phyloP scores from a whole-genome alignment of 2,329 filamentous ascomycete species.

The Helotiales sp. region DNA sequence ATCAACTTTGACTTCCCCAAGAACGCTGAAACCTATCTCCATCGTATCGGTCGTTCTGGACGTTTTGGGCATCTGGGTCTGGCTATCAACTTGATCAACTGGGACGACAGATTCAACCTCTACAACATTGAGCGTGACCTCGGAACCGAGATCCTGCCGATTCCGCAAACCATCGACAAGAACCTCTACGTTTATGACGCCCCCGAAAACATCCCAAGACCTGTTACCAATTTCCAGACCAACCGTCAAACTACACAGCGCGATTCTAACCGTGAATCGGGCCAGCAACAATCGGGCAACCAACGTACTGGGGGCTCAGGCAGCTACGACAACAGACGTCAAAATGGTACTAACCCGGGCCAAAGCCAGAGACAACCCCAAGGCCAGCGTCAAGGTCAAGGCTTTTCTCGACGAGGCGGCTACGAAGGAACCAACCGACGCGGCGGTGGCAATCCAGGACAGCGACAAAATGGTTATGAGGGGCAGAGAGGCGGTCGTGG shows the following conservation, averaged over 20 bases:
- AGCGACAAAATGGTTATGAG: constrained; percentile 33
- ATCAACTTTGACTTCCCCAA: constrained; percentile 99
- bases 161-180: constrained; percentile 92
- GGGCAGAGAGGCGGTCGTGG: constrained; percentile 35
- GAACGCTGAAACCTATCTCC: constrained; percentile 97
- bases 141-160: constrained; percentile 96
- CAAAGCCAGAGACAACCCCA: constrained; percentile 31
- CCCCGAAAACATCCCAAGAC: constrained; percentile 90
- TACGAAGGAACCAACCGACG: constrained; percentile 27
- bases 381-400: constrained; percentile 30
- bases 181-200: constrained; percentile 97
- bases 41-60: constrained; percentile 96
- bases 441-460: constrained; percentile 30
- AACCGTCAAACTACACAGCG: constrained; percentile 26
- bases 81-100: constrained; percentile 98
- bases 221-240: constrained; percentile 55
- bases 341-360: constrained; percentile 26
- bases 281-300: constrained; percentile 25
- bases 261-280: constrained; percentile 25
- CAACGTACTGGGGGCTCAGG: constrained; percentile 25
- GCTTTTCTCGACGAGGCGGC: constrained; percentile 30
- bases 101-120: constrained; percentile 97
- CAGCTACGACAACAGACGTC: constrained; percentile 31
- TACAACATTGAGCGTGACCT: constrained; percentile 98
- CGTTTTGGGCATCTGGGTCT: constrained; percentile 96